Evolutionary conservation across 176 grass and related monocot genomes (phyloP).

Genomic region (Ensete glaucum): DNA sequence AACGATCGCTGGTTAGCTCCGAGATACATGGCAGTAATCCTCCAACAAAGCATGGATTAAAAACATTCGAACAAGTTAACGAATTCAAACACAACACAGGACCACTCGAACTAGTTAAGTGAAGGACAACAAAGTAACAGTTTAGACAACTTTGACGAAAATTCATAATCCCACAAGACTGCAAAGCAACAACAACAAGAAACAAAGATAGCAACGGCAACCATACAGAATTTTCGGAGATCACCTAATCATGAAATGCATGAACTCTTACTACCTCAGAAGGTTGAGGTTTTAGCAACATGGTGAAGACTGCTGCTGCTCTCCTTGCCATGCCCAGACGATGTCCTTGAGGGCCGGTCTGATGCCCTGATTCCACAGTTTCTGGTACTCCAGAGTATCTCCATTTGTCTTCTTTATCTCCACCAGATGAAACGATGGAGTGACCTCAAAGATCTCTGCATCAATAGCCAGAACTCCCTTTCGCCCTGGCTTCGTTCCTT

Average conservation of each 20-base stretch:
- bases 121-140: neutral
- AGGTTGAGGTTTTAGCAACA: neutral
- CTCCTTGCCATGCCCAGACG: slow-evolving; percentile 87
- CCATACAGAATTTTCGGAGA: neutral
- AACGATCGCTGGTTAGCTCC: no score
- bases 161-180: neutral
- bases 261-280: neutral
- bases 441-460: slow-evolving; percentile 63
- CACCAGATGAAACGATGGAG: slow-evolving; percentile 71
- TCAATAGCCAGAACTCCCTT: slow-evolving; percentile 63
- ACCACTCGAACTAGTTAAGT: no score
- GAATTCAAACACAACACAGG: neutral
- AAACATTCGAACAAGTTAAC: neutral
- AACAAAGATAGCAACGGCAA: neutral
- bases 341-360: slow-evolving; percentile 70
- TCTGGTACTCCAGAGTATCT: slow-evolving; percentile 70
- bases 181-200: neutral
- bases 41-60: neutral
- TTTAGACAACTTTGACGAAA: neutral
- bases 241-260: neutral
- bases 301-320: slow-evolving; percentile 13
- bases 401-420: slow-evolving; percentile 69
- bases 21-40: neutral
- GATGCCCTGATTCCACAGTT: slow-evolving; percentile 50
- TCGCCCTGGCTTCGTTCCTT: slow-evolving; percentile 38